phyloP scores from a whole-genome alignment of 371 early-diverging fungal species.

The Rhizopus delemar region DNA sequence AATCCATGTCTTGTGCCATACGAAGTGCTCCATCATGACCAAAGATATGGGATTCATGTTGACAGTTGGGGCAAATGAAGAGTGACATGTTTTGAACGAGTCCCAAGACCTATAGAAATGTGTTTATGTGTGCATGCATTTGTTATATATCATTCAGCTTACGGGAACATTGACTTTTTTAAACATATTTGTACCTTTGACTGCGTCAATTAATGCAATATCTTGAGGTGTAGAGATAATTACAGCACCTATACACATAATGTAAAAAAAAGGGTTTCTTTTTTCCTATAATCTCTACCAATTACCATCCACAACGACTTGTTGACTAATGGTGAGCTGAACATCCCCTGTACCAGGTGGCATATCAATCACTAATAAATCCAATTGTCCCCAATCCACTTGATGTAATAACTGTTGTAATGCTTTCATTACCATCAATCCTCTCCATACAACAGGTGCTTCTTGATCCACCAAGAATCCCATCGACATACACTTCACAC shows the following conservation, averaged over 20 bases:
- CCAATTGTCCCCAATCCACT: conserved; percentile 80
- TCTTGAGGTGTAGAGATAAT: conserved; percentile 93
- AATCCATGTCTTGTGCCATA: conserved; percentile 64
- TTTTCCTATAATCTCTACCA: not conserved
- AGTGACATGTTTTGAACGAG: conserved; percentile 89
- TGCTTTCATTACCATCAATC: conserved; percentile 94
- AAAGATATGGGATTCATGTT: conserved; percentile 77
- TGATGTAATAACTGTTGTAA: conserved; percentile 84
- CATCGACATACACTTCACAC: conserved; percentile 91
- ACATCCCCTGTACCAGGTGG: conserved; percentile 94
- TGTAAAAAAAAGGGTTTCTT: not conserved
- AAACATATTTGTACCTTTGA: conserved; percentile 84
- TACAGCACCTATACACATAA: conserved; percentile 61
- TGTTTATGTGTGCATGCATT: not conserved
- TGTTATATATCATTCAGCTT: conserved; percentile 32
- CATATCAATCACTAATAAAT: conserved; percentile 86
- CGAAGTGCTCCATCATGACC: conserved; percentile 68
- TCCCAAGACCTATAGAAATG: conserved; percentile 72
- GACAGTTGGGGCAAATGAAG: conserved; percentile 82
- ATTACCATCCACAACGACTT: conserved; percentile 71
- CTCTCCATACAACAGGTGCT: conserved; percentile 87
- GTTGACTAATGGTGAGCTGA: conserved; percentile 83
- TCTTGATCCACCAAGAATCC: conserved; percentile 82
- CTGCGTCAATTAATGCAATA: conserved; percentile 81
- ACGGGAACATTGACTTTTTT: conserved; percentile 81